Evolutionary conservation across 2,329 filamentous ascomycete genomes (phyloP), one percentile per base, ranked within the genome.

Genomic region (Hymenoscyphus scutula): DNA sequence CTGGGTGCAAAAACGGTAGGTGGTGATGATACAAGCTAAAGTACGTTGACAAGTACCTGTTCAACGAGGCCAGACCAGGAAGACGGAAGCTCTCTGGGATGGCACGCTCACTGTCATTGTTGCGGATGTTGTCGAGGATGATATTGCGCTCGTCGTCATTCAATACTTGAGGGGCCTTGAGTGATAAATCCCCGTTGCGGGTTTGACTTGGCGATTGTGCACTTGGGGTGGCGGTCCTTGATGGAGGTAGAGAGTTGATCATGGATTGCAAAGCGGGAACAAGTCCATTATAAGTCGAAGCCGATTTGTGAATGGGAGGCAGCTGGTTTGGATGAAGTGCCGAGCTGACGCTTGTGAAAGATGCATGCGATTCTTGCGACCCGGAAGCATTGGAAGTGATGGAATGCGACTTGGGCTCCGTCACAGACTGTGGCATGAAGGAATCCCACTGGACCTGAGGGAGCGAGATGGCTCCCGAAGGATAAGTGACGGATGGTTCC

Each of bases 21-120:
- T 99, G 95, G 72, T 97, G 95, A 74, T 99, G 95, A 78, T 98
- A 99, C 72, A 97, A 81, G 74, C 91, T 92, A 77, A 98, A 99
- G 81, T 98, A 99, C 1, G 94, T 97, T 64, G 92, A 91, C 66
- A 99, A 81, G 76, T 97, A 97, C 66, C 92, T 87, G 78, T 99
- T 98, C 75, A 98, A 79, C 2, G 91, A 89, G 38, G 87, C 83
- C 38, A 92, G 83, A 68, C 84, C 88, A 5, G 95, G 95, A 54
- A 98, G 84, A 68, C 92, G 89, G 82, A 98, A 97, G 62, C 90
- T 92, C 62, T 96, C 92, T 17, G 92, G 87, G 62, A 97, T 88
- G 54, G 90, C 88, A 72, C 88, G 88, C 72, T 97, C 91, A 68
- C 83, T 88, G 75, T 98, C 94, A 68, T 87, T 88, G 69, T 81